Conservation (phyloP, 441 rosid species). For the Dalechampia spathulata region DNA sequence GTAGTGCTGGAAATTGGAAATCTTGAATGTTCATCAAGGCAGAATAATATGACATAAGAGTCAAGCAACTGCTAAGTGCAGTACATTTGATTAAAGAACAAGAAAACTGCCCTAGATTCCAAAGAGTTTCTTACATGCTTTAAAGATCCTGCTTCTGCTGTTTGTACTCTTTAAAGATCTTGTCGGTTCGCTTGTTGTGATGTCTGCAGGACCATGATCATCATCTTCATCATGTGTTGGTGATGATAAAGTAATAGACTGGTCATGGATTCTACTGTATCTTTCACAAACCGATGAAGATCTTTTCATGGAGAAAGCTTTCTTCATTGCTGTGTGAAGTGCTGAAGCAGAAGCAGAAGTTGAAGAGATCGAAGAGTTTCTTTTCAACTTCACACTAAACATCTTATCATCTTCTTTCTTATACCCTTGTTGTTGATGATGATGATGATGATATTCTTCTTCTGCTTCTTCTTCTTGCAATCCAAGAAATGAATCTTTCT, state of each 20-base stretch:
- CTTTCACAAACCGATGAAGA: constrained; percentile 76
- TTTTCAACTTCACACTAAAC: constrained; percentile 28
- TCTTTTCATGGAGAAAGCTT: constrained; percentile 64
- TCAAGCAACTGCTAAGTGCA: too few relatives aligned
- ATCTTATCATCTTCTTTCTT: constrained; percentile 22
- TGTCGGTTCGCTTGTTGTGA: constrained; percentile 13
- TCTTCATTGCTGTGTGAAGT: constrained; percentile 34
- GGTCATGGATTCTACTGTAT: constrained; percentile 75
- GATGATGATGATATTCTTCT: too few relatives aligned
- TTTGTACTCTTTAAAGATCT: constrained; percentile 32
- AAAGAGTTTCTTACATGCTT: constrained; percentile 71
- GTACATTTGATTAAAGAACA: too few relatives aligned
- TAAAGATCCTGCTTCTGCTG: constrained; percentile 47
- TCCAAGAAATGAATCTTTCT: constrained; percentile 20
- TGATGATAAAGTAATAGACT: constrained; percentile 37
- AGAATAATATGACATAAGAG: too few relatives aligned
- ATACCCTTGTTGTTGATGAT: too few relatives aligned
- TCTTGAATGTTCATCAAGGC: too few relatives aligned
- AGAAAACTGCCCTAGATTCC: constrained; percentile 23
- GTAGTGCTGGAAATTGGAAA: too few relatives aligned
- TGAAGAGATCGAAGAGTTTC: constrained; percentile 63
- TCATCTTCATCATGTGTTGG: constrained; percentile 31
- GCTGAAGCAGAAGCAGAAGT: constrained; percentile 32
- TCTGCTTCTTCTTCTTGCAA: too few relatives aligned
- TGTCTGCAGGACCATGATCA: too few relatives aligned